phyloP scores from a whole-genome alignment of 163 green algal species.

The Chlorella variabilis region DNA sequence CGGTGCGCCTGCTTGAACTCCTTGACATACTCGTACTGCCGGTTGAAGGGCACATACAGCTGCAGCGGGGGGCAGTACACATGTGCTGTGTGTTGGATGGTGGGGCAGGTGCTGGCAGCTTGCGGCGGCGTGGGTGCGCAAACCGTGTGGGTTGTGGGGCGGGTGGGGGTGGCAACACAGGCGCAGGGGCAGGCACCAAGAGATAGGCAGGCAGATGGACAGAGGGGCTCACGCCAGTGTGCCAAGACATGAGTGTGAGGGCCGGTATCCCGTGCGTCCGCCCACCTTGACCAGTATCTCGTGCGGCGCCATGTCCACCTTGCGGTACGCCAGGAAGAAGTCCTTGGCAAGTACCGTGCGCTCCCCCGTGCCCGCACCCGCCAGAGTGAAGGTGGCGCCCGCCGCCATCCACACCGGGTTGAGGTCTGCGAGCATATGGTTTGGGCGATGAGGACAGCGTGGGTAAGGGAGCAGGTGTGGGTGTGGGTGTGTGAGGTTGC shows the following conservation, averaged over 20 bases:
- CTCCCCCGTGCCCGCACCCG: slow-evolving; percentile 45
- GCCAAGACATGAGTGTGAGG: too few relatives aligned
- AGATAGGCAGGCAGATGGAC: too few relatives aligned
- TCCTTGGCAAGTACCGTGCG: slow-evolving; percentile 63
- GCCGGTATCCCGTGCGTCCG: background rate
- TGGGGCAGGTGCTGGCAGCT: too few relatives aligned
- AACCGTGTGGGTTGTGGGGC: too few relatives aligned
- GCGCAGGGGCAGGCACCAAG: too few relatives aligned
- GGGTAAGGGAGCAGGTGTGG: too few relatives aligned
- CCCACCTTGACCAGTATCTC: slow-evolving; percentile 70
- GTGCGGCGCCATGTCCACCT: slow-evolving; percentile 78
- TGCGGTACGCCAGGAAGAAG: slow-evolving; percentile 96
- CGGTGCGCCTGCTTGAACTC: slow-evolving; percentile 96
- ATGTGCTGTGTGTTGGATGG: background rate
- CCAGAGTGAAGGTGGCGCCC: slow-evolving; percentile 78
- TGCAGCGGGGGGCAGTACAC: background rate
- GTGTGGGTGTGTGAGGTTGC: too few relatives aligned
- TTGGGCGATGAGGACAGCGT: too few relatives aligned
- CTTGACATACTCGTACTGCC: slow-evolving; percentile 83
- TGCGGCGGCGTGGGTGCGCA: too few relatives aligned
- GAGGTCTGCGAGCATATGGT: slow-evolving; percentile 77
- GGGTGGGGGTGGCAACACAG: too few relatives aligned
- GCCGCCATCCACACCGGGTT: slow-evolving; percentile 95
- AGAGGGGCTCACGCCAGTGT: too few relatives aligned
- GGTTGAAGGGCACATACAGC: slow-evolving; percentile 88